Evolutionary conservation across 257 asterid species (phyloP), one percentile per base, ranked within the genome.

Genomic region (Nicotiana attenuata): DNA sequence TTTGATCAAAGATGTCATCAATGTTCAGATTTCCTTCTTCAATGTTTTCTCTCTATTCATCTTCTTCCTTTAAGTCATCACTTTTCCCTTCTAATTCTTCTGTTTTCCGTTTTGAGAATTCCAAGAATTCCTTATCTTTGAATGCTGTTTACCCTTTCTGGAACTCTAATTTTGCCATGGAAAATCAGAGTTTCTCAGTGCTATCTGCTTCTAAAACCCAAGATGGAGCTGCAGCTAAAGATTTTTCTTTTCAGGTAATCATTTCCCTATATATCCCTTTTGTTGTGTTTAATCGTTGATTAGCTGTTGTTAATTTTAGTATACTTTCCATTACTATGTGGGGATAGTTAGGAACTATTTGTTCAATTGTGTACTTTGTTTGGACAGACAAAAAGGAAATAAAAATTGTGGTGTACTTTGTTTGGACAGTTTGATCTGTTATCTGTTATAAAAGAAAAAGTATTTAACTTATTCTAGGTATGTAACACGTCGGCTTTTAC

Each of bases 161-260:
- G 67, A 85, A 78, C 69, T 28, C 4, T 28, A 76, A 82, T 76
- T 17, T 22, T 78, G 71, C 71, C 60, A 41, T 69, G 81, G 65
- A 79, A 56, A 84, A 78, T 28, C 84, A 11, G 69, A 66, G 79
- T n/a, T 84, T 88, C 33, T 84, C 97, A 5, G 78, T 88, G 80
- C 63, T 85, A 57, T 86, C 93, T 45, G 91, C 92, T 71, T 87
- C 92, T 65, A 26, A n/a, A 24, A 64, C 80, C 63, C 87, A 31
- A 19, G 66, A 80, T 65, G 88, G 83, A 41, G 81, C 80, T 69
- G 87, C 82, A 29, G 65, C 69, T 77, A 80, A 81, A 77, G 88
- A 80, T 78, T 86, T 84, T 77, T 65, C 87, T 55, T 85, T 87
- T 80, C 83, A 77, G 96, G 97, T 93, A 65, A 78, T 78, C 87